These are phyloP conservation scores for Poa pratensis DNA, from an alignment of 176 grass and related monocot genomes.

Conservation along the genomic window DNA sequence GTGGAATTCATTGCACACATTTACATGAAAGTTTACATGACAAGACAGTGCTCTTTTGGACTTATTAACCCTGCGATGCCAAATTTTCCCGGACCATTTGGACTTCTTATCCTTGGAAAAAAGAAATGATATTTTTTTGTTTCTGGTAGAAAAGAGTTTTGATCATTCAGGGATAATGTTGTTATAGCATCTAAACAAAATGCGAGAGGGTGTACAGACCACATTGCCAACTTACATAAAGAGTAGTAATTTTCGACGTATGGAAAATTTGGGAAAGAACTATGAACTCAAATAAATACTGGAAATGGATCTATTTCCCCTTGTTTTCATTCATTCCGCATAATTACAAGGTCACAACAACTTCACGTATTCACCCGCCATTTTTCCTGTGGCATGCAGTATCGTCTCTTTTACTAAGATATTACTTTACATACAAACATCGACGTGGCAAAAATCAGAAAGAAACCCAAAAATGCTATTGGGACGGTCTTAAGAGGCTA, in stretches of 20 bases:
- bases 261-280: not conserved
- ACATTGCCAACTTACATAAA: not conserved
- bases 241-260: not conserved
- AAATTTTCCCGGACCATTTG: too few relatives aligned
- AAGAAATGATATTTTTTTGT: not conserved
- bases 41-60: not conserved
- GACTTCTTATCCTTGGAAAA: too few relatives aligned
- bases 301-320: not conserved
- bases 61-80: too few relatives aligned
- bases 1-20: not conserved
- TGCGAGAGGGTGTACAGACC: not conserved
- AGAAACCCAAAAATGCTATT: constrained; percentile 30
- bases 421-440: constrained; percentile 53
- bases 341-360: constrained; percentile 27
- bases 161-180: not conserved
- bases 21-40: not conserved
- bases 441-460: not conserved
- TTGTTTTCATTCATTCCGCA: constrained; percentile 6
- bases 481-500: constrained; percentile 62
- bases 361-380: constrained; percentile 16
- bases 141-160: not conserved
- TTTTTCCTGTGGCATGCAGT: constrained; percentile 19
- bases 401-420: constrained; percentile 10
- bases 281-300: not conserved
- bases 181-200: not conserved